Evolutionary conservation across 2,329 filamentous ascomycete genomes (phyloP).

Genomic region (Ophiocordyceps camponoti-rufipedis): DNA sequence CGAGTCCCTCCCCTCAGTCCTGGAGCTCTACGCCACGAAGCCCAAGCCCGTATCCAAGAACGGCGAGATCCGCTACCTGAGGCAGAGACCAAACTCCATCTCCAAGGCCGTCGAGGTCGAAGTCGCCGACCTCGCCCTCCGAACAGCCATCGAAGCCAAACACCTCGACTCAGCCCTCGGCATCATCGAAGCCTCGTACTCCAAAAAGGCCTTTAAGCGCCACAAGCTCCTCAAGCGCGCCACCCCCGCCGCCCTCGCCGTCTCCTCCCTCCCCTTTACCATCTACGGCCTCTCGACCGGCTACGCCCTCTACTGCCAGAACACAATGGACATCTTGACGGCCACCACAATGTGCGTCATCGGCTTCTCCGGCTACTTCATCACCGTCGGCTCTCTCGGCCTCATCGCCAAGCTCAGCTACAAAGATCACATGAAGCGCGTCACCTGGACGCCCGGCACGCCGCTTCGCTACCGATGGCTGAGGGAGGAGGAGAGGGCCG

Average conservation of each 20-base stretch:
- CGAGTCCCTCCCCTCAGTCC: conserved; percentile 59
- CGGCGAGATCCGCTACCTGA: conserved; percentile 38
- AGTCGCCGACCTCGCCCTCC: conserved; percentile 56
- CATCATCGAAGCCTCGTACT: conserved; percentile 53
- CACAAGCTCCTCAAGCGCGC: conserved; percentile 49
- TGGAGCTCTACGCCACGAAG: conserved; percentile 72
- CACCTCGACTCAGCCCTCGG: conserved; percentile 63
- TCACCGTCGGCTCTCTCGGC: conserved; percentile 65
- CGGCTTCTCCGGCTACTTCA: conserved; percentile 68
- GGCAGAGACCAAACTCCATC: conserved; percentile 48
- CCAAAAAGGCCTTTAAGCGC: conserved; percentile 45
- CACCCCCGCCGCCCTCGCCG: conserved; percentile 37
- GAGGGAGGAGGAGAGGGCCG: conserved; percentile 75
- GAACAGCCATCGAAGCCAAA: conserved; percentile 61
- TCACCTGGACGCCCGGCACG: conserved; percentile 75
- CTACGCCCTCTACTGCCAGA: conserved; percentile 25
- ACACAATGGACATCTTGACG: conserved; percentile 56
- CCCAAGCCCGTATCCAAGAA: conserved; percentile 46
- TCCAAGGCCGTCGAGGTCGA: conserved; percentile 54
- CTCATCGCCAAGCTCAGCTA: conserved; percentile 68
- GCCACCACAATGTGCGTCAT: conserved; percentile 66
- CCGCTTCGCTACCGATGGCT: conserved; percentile 70
- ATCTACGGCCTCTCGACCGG: conserved; percentile 49
- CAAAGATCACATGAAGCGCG: conserved; percentile 89
- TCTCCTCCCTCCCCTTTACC: conserved; percentile 43